phyloP scores from a whole-genome alignment of 2,329 filamentous ascomycete genomes.

The Hymenoscyphus fructigenus region DNA sequence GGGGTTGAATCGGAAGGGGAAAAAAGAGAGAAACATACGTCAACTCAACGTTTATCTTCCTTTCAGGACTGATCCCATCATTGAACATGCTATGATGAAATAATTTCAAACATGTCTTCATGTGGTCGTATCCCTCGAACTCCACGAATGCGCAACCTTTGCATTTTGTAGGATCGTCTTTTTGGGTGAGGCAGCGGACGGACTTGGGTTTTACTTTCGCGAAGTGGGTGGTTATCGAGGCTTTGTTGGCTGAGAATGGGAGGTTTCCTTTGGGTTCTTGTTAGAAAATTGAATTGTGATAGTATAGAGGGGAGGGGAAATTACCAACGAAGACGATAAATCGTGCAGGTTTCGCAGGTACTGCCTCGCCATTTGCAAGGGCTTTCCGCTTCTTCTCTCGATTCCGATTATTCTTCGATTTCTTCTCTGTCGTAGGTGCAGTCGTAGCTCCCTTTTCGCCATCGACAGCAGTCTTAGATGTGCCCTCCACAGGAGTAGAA shows the following conservation, averaged over 20 bases:
- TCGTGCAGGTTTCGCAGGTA: slow-evolving; percentile 41
- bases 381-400: slow-evolving; percentile 36
- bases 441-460: background rate
- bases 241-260: slow-evolving; percentile 75
- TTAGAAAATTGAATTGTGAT: background rate
- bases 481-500: background rate
- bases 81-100: slow-evolving; percentile 83
- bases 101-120: slow-evolving; percentile 88
- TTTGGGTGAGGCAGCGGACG: slow-evolving; percentile 72
- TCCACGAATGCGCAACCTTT: slow-evolving; percentile 86
- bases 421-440: slow-evolving; percentile 27
- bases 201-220: slow-evolving; percentile 67
- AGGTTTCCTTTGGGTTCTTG: slow-evolving; percentile 67
- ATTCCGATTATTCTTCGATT: slow-evolving; percentile 40
- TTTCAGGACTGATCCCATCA: slow-evolving; percentile 52
- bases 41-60: slow-evolving; percentile 90
- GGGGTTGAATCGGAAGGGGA: background rate
- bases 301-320: slow-evolving; percentile 19
- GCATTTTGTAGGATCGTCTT: slow-evolving; percentile 59
- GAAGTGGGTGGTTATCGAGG: slow-evolving; percentile 73
- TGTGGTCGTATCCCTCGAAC: slow-evolving; percentile 80
- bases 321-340: slow-evolving; percentile 78
- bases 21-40: slow-evolving; percentile 56
- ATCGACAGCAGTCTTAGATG: background rate
- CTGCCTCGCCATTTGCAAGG: slow-evolving; percentile 18